These are phyloP conservation scores for Boletus speciosus DNA, from an alignment of 768 basidiomycete species.

Conservation along the genomic window DNA sequence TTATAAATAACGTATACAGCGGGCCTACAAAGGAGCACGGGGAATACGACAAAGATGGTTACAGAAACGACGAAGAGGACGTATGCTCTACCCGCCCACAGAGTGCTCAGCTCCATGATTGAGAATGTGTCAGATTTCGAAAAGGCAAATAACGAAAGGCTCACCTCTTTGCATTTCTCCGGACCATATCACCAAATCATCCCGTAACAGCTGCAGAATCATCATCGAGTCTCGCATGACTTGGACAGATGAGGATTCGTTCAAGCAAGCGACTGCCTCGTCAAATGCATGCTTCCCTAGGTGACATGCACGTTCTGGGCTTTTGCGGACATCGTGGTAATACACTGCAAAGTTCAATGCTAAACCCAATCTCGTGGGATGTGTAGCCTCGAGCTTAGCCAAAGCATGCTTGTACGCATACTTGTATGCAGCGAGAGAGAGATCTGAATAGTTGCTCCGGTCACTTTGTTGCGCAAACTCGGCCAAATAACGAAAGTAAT, in stretches of 20 bases:
- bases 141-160: not conserved
- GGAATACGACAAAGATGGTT: not conserved
- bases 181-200: constrained; percentile 86
- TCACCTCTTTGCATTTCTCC: constrained; percentile 58
- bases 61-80: not conserved
- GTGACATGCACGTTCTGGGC: constrained; percentile 83
- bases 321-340: constrained; percentile 83
- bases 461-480: constrained; percentile 76
- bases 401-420: constrained; percentile 79
- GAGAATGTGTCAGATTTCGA: constrained; percentile 12
- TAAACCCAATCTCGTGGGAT: constrained; percentile 84
- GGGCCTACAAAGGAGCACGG: not conserved
- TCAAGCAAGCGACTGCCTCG: constrained; percentile 73
- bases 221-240: constrained; percentile 70
- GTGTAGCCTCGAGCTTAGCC: constrained; percentile 68
- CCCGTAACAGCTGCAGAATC: constrained; percentile 77
- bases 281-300: constrained; percentile 92
- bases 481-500: constrained; percentile 88
- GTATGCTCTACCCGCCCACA: constrained; percentile 11
- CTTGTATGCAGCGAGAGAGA: constrained; percentile 83
- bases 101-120: constrained; percentile 24
- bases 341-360: constrained; percentile 94
- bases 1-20: constrained; percentile 14
- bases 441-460: constrained; percentile 64
- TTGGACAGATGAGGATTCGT: constrained; percentile 39